A percentile compares a stretch with the other conserved stretches of the same genome.
phyloP scores from a whole-genome alignment of 495 filamentous ascomycete genomes.

The Hyaloscypha variabilis region DNA sequence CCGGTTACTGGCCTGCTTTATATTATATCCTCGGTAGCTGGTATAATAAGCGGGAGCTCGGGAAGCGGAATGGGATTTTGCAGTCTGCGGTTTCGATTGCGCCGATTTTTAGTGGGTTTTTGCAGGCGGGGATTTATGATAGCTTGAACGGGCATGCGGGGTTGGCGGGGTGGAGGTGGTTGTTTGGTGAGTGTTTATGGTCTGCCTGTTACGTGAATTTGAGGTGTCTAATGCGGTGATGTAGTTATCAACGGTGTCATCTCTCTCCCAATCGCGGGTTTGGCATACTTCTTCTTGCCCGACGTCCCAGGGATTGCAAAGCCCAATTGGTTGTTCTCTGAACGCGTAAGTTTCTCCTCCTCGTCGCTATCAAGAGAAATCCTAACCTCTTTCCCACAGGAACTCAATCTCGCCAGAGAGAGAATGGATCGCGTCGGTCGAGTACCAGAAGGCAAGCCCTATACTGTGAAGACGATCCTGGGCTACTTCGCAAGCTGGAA shows the following conservation, averaged over 20 bases:
- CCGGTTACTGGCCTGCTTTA: conserved; percentile 48
- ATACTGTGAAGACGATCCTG: conserved; percentile 15
- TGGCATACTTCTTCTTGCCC: conserved; percentile 35
- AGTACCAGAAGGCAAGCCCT: conserved; percentile 24
- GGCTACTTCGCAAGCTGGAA: conserved; percentile 23
- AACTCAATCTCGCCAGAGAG: conserved; percentile 22
- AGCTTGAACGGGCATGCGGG: conserved; percentile 50
- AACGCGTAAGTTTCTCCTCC: conserved; percentile 15
- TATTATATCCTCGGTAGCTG: conserved; percentile 54
- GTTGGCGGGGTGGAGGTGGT: conserved; percentile 51
- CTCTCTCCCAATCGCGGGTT: conserved; percentile 33
- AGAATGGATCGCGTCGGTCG: conserved; percentile 23
- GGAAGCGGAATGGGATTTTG: conserved; percentile 40
- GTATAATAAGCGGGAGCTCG: conserved; percentile 40
- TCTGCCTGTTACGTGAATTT: conserved; percentile 34
- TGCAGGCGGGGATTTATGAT: conserved; percentile 54
- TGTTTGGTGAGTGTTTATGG: conserved; percentile 40
- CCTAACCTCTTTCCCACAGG: background rate
- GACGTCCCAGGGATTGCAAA: conserved; percentile 35
- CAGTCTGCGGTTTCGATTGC: conserved; percentile 34
- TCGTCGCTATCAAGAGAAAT: background rate
- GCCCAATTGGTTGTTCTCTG: conserved; percentile 28
- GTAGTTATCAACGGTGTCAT: conserved; percentile 39
- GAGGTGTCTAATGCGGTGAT: conserved; percentile 11
- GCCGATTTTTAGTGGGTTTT: conserved; percentile 53